These are phyloP conservation scores for Metschnikowia colocasiae DNA, from an alignment of 805 yeast species.

Conservation along the genomic window DNA sequence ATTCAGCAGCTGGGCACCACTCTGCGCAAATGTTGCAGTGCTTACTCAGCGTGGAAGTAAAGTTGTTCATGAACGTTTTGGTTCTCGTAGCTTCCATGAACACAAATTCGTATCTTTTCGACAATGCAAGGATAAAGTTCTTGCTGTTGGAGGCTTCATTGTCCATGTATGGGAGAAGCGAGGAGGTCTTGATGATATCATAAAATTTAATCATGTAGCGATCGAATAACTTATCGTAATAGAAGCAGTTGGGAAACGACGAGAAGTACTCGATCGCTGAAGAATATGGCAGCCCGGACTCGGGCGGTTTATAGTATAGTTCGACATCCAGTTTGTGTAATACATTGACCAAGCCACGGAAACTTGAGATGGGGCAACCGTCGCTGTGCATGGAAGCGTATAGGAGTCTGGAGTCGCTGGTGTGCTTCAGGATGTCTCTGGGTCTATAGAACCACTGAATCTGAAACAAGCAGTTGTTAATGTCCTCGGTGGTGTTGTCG, in stretches of 20 bases:
- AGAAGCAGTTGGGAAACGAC: slow-evolving; percentile 64
- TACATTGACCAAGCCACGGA: slow-evolving; percentile 73
- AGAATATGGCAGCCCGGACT: slow-evolving; percentile 8
- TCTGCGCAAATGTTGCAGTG: slow-evolving; percentile 73
- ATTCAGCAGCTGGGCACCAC: slow-evolving; percentile 76
- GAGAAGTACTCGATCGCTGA: slow-evolving; percentile 47
- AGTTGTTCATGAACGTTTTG: slow-evolving; percentile 58
- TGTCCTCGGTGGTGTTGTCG: slow-evolving; percentile 21
- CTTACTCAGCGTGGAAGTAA: slow-evolving; percentile 45
- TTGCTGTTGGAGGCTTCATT: slow-evolving; percentile 49
- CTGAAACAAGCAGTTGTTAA: slow-evolving; percentile 54
- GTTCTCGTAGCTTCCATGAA: slow-evolving; percentile 69
- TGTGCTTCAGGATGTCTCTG: slow-evolving; percentile 67
- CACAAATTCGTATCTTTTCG: slow-evolving; percentile 66
- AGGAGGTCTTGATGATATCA: slow-evolving; percentile 64
- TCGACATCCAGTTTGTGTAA: slow-evolving; percentile 64
- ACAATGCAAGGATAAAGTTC: slow-evolving; percentile 57
- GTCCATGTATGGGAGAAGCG: slow-evolving; percentile 35
- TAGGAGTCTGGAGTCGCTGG: slow-evolving; percentile 68
- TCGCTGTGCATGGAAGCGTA: slow-evolving; percentile 87
- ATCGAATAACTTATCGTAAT: slow-evolving; percentile 83
- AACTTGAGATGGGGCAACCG: slow-evolving; percentile 69
- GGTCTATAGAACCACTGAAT: slow-evolving; percentile 93
- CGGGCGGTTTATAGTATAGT: slow-evolving; percentile 27
- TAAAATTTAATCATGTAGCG: slow-evolving; percentile 79